phyloP scores from a whole-genome alignment of 306 rosid genomes.

The Fagus crenata region DNA sequence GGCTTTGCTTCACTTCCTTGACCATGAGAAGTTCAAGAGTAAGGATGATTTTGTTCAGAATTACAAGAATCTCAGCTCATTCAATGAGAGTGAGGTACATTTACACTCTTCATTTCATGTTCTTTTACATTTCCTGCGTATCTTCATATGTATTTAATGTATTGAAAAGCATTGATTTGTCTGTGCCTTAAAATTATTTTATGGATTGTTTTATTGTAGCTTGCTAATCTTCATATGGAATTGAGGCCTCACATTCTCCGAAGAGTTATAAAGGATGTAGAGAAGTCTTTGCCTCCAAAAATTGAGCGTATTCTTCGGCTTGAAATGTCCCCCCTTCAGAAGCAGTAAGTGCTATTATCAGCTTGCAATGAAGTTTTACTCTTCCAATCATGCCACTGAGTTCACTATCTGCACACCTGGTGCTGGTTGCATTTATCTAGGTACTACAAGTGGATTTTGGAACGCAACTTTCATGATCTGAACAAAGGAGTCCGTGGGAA shows the following conservation, averaged over 20 bases:
- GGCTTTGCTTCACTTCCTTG: slow-evolving; percentile 99
- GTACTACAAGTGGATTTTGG: slow-evolving; percentile 99
- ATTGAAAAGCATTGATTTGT: background rate
- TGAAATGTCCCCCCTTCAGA: slow-evolving; percentile 99
- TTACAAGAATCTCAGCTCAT: slow-evolving; percentile 97
- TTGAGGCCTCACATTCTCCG: slow-evolving; percentile 98
- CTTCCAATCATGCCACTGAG: background rate
- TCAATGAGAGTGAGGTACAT: slow-evolving; percentile 91
- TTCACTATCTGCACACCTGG: slow-evolving; percentile 27
- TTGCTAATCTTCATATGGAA: slow-evolving; percentile 97
- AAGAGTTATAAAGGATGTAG: slow-evolving; percentile 98
- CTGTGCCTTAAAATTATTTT: background rate
- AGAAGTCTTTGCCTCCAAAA: slow-evolving; percentile 97
- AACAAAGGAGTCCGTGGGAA: slow-evolving; percentile 99
- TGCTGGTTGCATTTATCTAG: slow-evolving; percentile 43
- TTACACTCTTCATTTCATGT: slow-evolving; percentile 2
- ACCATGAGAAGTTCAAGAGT: slow-evolving; percentile 76
- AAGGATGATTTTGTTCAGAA: slow-evolving; percentile 95
- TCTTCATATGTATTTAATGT: background rate
- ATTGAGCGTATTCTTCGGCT: slow-evolving; percentile 96
- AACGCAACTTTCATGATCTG: slow-evolving; percentile 94
- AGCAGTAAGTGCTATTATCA: slow-evolving; percentile 62
- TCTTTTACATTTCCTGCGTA: slow-evolving; percentile 1
- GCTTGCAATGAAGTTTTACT: slow-evolving; percentile 14
- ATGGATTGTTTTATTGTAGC: slow-evolving; percentile 46